Conservation (phyloP, 2,329 filamentous ascomycete genomes). For the Paraphaeosphaeria sporulosa region DNA sequence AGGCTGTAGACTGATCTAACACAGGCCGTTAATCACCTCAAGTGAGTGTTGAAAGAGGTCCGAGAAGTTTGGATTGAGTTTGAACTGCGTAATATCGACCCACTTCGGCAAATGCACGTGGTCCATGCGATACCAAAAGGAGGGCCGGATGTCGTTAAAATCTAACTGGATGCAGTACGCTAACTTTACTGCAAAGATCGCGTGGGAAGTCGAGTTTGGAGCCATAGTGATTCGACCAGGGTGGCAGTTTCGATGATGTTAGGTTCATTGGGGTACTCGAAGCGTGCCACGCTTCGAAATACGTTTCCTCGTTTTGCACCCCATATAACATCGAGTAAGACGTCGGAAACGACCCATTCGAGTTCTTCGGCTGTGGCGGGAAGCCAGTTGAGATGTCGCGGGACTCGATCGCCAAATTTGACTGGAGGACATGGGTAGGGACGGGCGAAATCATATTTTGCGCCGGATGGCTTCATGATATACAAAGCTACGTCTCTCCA, state of each 20-base stretch:
- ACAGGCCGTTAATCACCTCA: too few relatives aligned
- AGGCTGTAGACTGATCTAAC: too few relatives aligned
- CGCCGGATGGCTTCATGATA: constrained; percentile 1
- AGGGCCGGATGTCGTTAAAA: too few relatives aligned
- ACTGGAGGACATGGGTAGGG: constrained; percentile 5
- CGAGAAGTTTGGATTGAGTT: too few relatives aligned
- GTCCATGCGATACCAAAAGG: too few relatives aligned
- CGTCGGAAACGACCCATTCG: background rate
- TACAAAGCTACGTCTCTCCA: constrained; percentile 7
- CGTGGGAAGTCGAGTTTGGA: background rate
- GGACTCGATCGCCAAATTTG: constrained; percentile 5
- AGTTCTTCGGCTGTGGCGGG: constrained; percentile 4
- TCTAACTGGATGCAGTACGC: too few relatives aligned
- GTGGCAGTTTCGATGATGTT: constrained; percentile 5
- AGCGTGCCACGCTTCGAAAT: constrained; percentile 4
- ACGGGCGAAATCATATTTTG: background rate
- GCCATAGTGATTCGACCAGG: constrained; percentile 1
- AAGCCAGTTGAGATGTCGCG: background rate
- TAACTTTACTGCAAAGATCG: too few relatives aligned
- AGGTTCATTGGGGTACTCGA: background rate
- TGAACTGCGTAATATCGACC: too few relatives aligned
- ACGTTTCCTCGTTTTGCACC: background rate
- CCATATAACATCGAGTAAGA: background rate
- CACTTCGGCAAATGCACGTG: too few relatives aligned
- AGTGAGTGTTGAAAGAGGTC: too few relatives aligned